Conservation (phyloP, 1,139 yeast genomes). For the Blastobotrys ciferrii region DNA sequence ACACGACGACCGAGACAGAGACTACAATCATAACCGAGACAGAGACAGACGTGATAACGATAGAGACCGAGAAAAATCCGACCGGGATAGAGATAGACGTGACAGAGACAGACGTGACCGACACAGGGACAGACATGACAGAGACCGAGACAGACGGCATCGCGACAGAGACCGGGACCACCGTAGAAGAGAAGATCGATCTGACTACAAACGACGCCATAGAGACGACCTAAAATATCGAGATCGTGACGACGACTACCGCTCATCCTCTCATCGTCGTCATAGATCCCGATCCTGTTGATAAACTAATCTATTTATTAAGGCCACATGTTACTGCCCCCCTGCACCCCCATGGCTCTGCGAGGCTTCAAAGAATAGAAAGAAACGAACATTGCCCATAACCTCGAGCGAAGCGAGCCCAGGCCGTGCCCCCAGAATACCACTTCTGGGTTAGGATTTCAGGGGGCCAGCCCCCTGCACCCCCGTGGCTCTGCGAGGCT, state of each 20-base stretch:
- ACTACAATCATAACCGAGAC: conserved; percentile 10
- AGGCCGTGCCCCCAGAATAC: too few relatives aligned
- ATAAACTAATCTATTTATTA: too few relatives aligned
- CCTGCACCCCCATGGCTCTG: too few relatives aligned
- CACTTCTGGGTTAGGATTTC: too few relatives aligned
- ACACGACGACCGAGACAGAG: conserved; percentile 14
- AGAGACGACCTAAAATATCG: not conserved
- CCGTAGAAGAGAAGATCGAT: conserved; percentile 9
- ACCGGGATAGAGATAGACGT: conserved; percentile 11
- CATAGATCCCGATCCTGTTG: not conserved
- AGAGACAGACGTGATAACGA: conserved; percentile 9
- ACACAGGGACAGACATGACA: conserved; percentile 5
- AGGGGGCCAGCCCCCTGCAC: too few relatives aligned
- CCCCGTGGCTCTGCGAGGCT: too few relatives aligned
- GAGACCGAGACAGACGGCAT: conserved; percentile 10
- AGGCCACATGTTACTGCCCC: too few relatives aligned
- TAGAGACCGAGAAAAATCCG: conserved; percentile 9
- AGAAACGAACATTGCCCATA: too few relatives aligned
- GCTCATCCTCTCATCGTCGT: not conserved
- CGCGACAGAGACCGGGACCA: conserved; percentile 12
- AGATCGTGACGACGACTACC: not conserved
- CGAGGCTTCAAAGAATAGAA: too few relatives aligned
- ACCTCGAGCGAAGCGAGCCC: too few relatives aligned
- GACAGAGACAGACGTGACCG: conserved; percentile 1
- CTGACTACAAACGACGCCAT: conserved; percentile 5